phyloP scores from a whole-genome alignment of 164 flowering plant species.

The Protea cynaroides region DNA sequence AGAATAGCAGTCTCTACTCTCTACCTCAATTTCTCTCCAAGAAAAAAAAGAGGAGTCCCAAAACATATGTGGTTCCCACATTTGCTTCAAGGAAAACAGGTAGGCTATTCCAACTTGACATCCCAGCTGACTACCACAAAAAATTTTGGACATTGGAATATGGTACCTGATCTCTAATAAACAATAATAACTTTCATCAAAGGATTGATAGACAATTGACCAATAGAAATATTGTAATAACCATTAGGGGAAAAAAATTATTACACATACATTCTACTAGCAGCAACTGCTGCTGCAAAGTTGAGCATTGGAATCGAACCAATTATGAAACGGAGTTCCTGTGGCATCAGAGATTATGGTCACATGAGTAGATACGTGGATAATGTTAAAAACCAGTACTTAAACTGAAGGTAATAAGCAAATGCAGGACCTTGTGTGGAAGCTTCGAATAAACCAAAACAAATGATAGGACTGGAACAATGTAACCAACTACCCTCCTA shows the following conservation, averaged over 20 bases:
- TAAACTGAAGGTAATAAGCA: background rate
- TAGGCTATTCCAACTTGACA: too few relatives aligned
- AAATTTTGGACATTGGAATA: too few relatives aligned
- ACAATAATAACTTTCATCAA: background rate
- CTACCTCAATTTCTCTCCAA: too few relatives aligned
- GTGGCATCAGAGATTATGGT: conserved; percentile 18
- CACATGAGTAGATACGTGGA: background rate
- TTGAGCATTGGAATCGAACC: conserved; percentile 84
- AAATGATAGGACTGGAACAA: conserved; percentile 73
- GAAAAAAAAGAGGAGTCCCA: too few relatives aligned
- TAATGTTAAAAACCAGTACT: conserved; percentile 7
- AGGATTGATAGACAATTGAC: background rate
- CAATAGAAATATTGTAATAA: background rate
- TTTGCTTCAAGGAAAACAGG: background rate
- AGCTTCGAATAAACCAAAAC: conserved; percentile 87
- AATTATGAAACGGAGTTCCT: conserved; percentile 95
- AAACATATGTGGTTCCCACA: too few relatives aligned
- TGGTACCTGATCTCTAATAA: too few relatives aligned
- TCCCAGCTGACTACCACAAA: background rate
- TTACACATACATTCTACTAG: conserved; percentile 67
- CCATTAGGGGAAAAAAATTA: background rate
- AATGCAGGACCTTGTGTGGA: conserved; percentile 79
- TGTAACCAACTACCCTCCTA: conserved; percentile 48
- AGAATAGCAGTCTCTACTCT: too few relatives aligned
- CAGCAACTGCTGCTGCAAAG: conserved; percentile 82